Percentiles rank a stretch among this genome's conserved stretches.
Conservation (phyloP, 2,329 filamentous ascomycete genomes). For the Bipolaris gigantea region DNA sequence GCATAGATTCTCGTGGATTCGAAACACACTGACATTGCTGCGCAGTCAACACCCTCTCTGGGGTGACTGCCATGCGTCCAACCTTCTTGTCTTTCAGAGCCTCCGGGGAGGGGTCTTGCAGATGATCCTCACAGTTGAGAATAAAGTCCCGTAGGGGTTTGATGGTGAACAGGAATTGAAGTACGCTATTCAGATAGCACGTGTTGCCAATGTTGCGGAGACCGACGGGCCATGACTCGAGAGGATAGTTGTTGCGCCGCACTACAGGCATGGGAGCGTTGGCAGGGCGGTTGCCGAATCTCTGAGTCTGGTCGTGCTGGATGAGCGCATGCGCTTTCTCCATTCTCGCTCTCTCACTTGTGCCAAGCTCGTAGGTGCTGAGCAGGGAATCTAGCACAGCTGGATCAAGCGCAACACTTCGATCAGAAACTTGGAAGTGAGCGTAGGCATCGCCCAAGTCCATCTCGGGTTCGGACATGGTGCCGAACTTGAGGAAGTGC, state of each 20-base stretch:
- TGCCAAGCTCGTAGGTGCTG: constrained; percentile 47
- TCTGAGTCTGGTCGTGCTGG: constrained; percentile 34
- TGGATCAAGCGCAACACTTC: constrained; percentile 55
- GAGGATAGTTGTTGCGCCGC: constrained; percentile 33
- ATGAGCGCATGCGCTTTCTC: constrained; percentile 54
- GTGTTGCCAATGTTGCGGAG: constrained; percentile 95
- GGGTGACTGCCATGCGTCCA: constrained; percentile 69
- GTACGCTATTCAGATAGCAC: constrained; percentile 93
- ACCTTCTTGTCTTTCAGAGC: constrained; percentile 69
- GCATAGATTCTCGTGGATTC: neutral
- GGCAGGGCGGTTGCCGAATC: constrained; percentile 20
- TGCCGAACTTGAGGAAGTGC: constrained; percentile 57
- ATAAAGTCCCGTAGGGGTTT: constrained; percentile 79
- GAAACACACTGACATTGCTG: constrained; percentile 71
- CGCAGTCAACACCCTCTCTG: constrained; percentile 60
- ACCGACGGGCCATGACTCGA: constrained; percentile 72
- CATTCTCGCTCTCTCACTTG: constrained; percentile 50
- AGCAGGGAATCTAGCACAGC: constrained; percentile 39
- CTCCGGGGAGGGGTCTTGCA: constrained; percentile 67
- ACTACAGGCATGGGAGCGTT: constrained; percentile 16
- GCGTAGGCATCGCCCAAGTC: constrained; percentile 48
- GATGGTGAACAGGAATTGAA: constrained; percentile 94
- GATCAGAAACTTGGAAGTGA: constrained; percentile 52
- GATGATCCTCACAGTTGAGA: constrained; percentile 70
- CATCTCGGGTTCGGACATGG: constrained; percentile 56